Evolutionary conservation across 2,329 filamentous ascomycete genomes (phyloP), one percentile per base, ranked within the genome.

Genomic region (Diaporthe eres): DNA sequence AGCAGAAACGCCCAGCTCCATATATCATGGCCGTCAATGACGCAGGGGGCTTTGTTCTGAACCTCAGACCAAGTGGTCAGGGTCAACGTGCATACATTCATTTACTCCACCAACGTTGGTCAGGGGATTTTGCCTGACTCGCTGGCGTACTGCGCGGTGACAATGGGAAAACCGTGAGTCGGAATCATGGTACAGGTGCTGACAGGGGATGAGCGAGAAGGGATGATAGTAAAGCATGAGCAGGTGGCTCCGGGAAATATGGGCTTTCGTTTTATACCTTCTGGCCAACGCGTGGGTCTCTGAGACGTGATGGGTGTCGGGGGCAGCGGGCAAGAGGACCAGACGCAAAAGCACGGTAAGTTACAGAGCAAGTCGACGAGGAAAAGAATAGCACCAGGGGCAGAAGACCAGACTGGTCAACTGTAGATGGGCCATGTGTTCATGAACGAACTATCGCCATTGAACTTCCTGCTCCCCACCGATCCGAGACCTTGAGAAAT

Each of bases 391-490:
- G 34, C 28, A 6, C 6, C 12, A 7, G 1, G 15, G 65, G n/a
- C 47, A 55, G n/a, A 22, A 55, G 34, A 70, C 17, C 5, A 39
- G 65, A 53, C 22, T 13, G 25, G 17, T 17, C 34, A 34, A 28
- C n/a, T 10, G 37, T 5, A 31, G 2, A n/a, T 17, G 49, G 34
- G n/a, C n/a, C 13, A n/a, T 42, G n/a, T 15, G 22, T 25, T 42
- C 34, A 55, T 31, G 13, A 4, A 55, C 49, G 49, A 70, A 70
- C 47, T 68, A 55, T 31, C n/a, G 71, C 71, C 58, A 9, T 15
- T 42, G 37, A 31, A 31, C 39, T n/a, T 17, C 37, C 9, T 13
- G 22, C 2, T 19, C 6, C 15, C 28, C 58, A 44, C 25, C 25
- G 42, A 65, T 22, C 22, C 58, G 28, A 39, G 19, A 44, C 28